Base-by-base conservation (phyloP, 202 grass and related monocot genomes). In the Cymbopogon flexuosus region DNA sequence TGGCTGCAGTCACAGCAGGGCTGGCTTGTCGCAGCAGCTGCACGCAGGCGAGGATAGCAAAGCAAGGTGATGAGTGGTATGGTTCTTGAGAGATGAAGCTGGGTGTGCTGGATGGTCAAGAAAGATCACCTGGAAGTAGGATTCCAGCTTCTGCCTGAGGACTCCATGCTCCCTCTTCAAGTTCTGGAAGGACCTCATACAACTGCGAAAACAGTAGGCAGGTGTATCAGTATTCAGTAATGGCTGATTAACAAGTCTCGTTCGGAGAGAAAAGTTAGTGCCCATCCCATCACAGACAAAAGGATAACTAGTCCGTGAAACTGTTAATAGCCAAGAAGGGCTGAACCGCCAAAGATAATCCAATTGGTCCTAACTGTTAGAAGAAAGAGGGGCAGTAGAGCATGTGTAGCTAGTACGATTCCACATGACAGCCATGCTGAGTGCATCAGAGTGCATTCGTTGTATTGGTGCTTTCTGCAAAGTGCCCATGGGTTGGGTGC, bases 101-200 rank as follows among this genome's bases (percentile, higher is more conserved):
- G 11, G 30, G 52, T 6, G 18, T 15, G 24, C 39, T 76, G 59
- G 3, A 37, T 54, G 18, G 21, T 31, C 41, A 4, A 29, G n/a
- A 37, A 56, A 61, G 46, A 63, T 73, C 73, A 97, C 89, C 94
- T 90, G 89, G 86, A 97, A 94, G 65, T 97, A 97, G 78, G 91
- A 89, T 46, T 92, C 88, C 85, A 94, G 67, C 77, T 97, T 90
- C 78, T 87, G 91, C 57, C 68, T 90, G 14, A 94, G 73, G 21
- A 72, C 18, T 68, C 61, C 73, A 31, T 97, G 94, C 78, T 94
- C 91, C 76, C 88, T 90, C 78, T 97, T 94, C 73, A 87, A 47
- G 77, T 90, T 94, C 15, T 94, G 94, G 47, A 94, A 98, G 56
- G 92, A 88, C 72, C 73, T 89, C 67, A 61, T 37, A 78, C 90